These are phyloP conservation scores for Haematococcus sp. DNA, from an alignment of 139 green algal species.

Conservation along the genomic window DNA sequence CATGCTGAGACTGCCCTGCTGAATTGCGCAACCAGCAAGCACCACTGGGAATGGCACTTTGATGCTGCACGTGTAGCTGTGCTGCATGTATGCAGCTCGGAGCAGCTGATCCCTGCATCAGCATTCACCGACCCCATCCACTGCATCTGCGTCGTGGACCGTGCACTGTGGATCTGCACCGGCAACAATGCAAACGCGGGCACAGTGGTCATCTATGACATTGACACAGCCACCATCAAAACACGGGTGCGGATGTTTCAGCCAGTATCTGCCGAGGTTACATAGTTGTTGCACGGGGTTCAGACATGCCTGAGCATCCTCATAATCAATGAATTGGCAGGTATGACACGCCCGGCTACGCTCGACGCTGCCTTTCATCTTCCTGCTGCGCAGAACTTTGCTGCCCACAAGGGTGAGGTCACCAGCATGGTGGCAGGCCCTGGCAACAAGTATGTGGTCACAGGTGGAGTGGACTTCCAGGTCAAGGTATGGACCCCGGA, in stretches of 20 bases:
- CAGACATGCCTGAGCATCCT: background rate
- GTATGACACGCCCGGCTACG: too few relatives aligned
- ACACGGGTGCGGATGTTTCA: conserved; percentile 17
- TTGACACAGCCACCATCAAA: conserved; percentile 8
- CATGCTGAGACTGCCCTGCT: too few relatives aligned
- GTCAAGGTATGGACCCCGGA: conserved; percentile 30
- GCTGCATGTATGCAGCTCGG: background rate
- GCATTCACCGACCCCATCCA: background rate
- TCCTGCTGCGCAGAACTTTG: conserved; percentile 30
- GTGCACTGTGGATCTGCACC: conserved; percentile 30
- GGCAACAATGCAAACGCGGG: conserved; percentile 30
- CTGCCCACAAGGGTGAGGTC: conserved; percentile 54
- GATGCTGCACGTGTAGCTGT: background rate
- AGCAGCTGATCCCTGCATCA: background rate
- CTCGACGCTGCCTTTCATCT: too few relatives aligned
- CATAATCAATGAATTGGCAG: background rate
- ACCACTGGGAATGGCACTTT: too few relatives aligned
- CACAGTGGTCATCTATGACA: conserved; percentile 37
- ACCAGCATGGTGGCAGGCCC: conserved; percentile 25
- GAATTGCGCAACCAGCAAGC: too few relatives aligned
- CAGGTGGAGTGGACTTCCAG: conserved; percentile 51
- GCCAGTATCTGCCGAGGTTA: background rate
- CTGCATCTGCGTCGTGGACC: background rate
- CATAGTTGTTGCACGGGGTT: background rate
- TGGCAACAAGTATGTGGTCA: conserved; percentile 32